These are phyloP conservation scores for Neurospora sp. DNA, from an alignment of 2,329 filamentous ascomycete species.

Conservation along the genomic window DNA sequence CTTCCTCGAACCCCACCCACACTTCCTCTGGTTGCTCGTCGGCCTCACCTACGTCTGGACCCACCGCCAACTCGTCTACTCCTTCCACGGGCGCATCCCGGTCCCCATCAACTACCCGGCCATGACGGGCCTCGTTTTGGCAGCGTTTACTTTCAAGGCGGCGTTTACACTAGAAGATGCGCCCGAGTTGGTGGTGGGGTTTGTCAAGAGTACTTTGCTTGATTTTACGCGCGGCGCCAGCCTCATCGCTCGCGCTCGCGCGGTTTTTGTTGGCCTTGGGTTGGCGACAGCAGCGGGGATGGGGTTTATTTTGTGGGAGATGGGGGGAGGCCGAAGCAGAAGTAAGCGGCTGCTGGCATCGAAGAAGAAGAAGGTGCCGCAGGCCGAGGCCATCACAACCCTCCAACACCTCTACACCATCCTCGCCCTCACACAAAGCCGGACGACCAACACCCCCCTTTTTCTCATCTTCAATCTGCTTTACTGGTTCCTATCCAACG, in stretches of 20 bases:
- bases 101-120: conserved; percentile 30
- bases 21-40: conserved; percentile 66
- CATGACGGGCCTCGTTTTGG: conserved; percentile 32
- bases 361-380: not conserved
- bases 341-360: not conserved
- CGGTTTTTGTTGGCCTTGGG: conserved; percentile 37
- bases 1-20: conserved; percentile 54
- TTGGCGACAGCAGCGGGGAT: conserved; percentile 29
- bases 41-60: conserved; percentile 58
- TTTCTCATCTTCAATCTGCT: conserved; percentile 64
- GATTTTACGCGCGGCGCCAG: conserved; percentile 14
- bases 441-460: conserved; percentile 75
- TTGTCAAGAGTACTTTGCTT: conserved; percentile 31
- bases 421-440: conserved; percentile 78
- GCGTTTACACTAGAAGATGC: conserved; percentile 82
- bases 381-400: conserved; percentile 26
- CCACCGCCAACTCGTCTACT: conserved; percentile 33
- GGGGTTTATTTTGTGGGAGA: conserved; percentile 24
- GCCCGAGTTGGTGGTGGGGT: conserved; percentile 61
- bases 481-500: conserved; percentile 33
- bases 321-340: not conserved
- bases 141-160: conserved; percentile 76
- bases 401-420: conserved; percentile 66
- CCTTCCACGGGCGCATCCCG: conserved; percentile 30
- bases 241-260: no score